These are phyloP conservation scores for Pseudofabraea citricarpa DNA, from an alignment of 2,329 filamentous ascomycete genomes.

Conservation along the genomic window DNA sequence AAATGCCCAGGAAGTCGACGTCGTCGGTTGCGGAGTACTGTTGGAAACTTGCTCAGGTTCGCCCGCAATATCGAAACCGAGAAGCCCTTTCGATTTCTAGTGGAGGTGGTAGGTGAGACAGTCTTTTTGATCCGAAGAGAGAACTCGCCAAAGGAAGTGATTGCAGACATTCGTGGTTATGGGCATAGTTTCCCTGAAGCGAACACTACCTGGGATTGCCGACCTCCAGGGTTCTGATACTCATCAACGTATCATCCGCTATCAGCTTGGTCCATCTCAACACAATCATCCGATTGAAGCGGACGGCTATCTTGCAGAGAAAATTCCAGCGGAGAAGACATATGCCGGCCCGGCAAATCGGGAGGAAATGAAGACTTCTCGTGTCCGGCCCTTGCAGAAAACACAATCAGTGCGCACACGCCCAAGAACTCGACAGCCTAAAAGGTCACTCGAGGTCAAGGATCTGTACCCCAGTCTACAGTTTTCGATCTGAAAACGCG, in stretches of 20 bases:
- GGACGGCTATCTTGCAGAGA: too few species aligned
- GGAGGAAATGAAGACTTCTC: too few species aligned
- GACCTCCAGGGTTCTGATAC: constrained; percentile 50
- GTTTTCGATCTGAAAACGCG: too few species aligned
- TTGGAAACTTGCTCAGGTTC: constrained; percentile 58
- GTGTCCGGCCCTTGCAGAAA: too few species aligned
- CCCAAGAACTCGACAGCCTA: too few species aligned
- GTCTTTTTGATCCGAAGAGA: constrained; percentile 61
- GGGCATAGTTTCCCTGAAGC: constrained; percentile 63
- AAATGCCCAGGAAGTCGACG: constrained; percentile 36
- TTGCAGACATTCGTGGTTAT: constrained; percentile 51
- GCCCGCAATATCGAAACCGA: constrained; percentile 33
- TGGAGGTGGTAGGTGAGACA: constrained; percentile 50
- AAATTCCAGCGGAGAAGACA: too few species aligned
- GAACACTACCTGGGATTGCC: constrained; percentile 58
- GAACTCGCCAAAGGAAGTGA: constrained; percentile 51
- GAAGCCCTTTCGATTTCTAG: constrained; percentile 51
- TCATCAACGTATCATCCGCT: constrained; percentile 58
- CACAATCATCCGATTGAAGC: too few species aligned
- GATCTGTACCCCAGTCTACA: too few species aligned
- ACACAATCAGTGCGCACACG: too few species aligned
- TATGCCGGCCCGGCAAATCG: too few species aligned
- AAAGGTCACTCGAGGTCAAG: too few species aligned
- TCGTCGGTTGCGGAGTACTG: constrained; percentile 57
- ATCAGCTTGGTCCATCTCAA: constrained; percentile 53